Evolutionary conservation across 345 rosid genomes (phyloP), one percentile per base, ranked within the genome.

Genomic region (Hirschfeldia incana): DNA sequence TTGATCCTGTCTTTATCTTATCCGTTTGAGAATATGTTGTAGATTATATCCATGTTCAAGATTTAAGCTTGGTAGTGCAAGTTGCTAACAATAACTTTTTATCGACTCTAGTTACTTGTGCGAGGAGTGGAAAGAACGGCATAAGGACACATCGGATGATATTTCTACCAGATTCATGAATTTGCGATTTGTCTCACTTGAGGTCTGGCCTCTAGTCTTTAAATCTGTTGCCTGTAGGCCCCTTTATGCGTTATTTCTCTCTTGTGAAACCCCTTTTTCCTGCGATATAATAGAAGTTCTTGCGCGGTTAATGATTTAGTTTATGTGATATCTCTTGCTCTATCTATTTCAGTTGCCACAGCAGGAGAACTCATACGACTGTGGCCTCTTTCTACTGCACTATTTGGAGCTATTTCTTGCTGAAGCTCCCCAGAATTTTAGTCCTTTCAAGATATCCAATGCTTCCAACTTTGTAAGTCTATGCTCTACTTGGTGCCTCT

Each of bases 71-170:
- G 58, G 74, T 26, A 61, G 57, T 70, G 49, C 65, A 61, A 29
- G 59, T 74, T 77, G 42, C 76, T 82, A 53, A 79, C 61, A 63
- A 65, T 16, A 80, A 3, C 10, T 21, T 76, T 80, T 44, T 80
- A 29, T 57, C 44, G 63, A 57, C 58, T 75, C 44, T 87, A 95
- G 99, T 77, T 95, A 93, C 83, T 78, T 95, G 62, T 86, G 91
- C 86, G 97, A 95, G 83, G 99, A 95, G 72, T 95, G 98, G 98
- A 93, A 89, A 80, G 90, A 81, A 82, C 91, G 97, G 86, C 88
- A 91, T 61, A 90, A 85, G 77, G 92, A 88, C 36, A 37, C 84
- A 69, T 83, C 88, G 4, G 96, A 91, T 79, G 91, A 90, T 49
- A 76, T 86, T 34, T 87, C 93, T 80, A 82, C 89, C 29, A 90